Evolutionary conservation across 208 protist species (phyloP).

Genomic region (Novymonas esmeraldas): DNA sequence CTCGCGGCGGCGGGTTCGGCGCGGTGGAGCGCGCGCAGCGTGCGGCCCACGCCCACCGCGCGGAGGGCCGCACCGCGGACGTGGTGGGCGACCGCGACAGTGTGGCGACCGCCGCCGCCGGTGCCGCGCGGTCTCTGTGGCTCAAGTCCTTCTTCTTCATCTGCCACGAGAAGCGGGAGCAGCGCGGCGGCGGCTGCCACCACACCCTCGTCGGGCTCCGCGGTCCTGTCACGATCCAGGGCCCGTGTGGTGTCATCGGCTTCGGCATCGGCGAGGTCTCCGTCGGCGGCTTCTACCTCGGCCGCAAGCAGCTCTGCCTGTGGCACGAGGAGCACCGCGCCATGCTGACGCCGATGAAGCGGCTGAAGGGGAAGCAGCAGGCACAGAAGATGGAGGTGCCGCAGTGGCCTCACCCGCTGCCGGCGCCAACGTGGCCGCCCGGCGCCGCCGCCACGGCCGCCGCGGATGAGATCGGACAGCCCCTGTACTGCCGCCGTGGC

Average conservation of each 20-base stretch:
- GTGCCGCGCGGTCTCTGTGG: constrained; percentile 32
- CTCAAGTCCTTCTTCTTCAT: constrained; percentile 61
- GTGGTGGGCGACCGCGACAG: not conserved
- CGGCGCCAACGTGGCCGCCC: constrained; percentile 25
- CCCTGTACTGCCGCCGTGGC: constrained; percentile 4
- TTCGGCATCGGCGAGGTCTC: constrained; percentile 69
- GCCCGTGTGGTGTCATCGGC: constrained; percentile 74
- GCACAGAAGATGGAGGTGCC: constrained; percentile 36
- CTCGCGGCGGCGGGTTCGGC: not conserved
- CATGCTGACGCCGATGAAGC: constrained; percentile 61
- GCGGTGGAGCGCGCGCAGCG: not conserved
- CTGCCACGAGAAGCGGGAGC: constrained; percentile 43
- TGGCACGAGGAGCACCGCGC: constrained; percentile 51
- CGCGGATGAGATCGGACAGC: constrained; percentile 8
- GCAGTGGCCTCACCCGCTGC: constrained; percentile 24
- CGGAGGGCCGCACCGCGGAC: not conserved
- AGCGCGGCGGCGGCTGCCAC: constrained; percentile 39
- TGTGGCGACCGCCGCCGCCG: not conserved
- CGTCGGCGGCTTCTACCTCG: constrained; percentile 72
- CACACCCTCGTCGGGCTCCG: constrained; percentile 70
- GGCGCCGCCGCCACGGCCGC: not conserved
- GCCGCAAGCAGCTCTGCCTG: constrained; percentile 65
- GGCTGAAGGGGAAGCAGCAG: constrained; percentile 40
- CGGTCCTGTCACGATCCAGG: constrained; percentile 66
- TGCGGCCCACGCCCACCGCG: not conserved